A percentile compares a stretch with the other conserved stretches of the same genome.
Evolutionary conservation across 306 rosid species (phyloP).

Genomic region (Trifolium repens): DNA sequence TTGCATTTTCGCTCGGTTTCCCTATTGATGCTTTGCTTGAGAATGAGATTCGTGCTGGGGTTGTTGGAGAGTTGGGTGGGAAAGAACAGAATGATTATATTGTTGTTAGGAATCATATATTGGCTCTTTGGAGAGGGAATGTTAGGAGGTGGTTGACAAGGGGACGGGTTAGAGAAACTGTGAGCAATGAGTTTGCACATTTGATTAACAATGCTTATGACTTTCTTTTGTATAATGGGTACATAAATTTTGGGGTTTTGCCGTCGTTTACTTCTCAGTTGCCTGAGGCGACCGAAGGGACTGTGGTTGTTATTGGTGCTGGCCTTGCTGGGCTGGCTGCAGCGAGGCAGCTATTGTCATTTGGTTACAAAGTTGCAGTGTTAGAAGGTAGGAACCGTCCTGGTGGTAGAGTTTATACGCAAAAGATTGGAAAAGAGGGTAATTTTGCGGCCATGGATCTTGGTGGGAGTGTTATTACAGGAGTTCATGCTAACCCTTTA

Average conservation of each 20-base stretch:
- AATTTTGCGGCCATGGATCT: constrained; percentile 76
- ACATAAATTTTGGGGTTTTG: constrained; percentile 86
- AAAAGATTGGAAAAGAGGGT: constrained; percentile 73
- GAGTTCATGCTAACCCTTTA: constrained; percentile 94
- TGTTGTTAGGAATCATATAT: constrained; percentile 89
- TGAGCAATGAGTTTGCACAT: constrained; percentile 70
- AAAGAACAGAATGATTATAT: constrained; percentile 92
- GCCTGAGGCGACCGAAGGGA: constrained; percentile 74
- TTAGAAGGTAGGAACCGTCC: constrained; percentile 91
- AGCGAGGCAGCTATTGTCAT: constrained; percentile 86
- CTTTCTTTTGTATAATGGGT: constrained; percentile 76
- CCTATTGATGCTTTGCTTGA: constrained; percentile 84
- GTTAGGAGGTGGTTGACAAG: constrained; percentile 79
- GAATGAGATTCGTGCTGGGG: constrained; percentile 82
- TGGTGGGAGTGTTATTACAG: constrained; percentile 95
- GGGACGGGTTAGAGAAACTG: constrained; percentile 81
- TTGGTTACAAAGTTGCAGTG: constrained; percentile 81
- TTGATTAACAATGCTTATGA: constrained; percentile 88
- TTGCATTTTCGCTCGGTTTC: constrained; percentile 81
- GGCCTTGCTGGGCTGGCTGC: constrained; percentile 96
- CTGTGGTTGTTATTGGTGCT: constrained; percentile 81
- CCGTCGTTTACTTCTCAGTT: constrained; percentile 63
- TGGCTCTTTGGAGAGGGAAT: constrained; percentile 85
- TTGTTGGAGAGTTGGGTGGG: constrained; percentile 80
- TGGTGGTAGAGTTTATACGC: constrained; percentile 94